A percentile compares a stretch with the other conserved stretches of the same genome.
Conservation (phyloP, 2,329 filamentous ascomycete genomes). For the Phyllosticta citrichinensis region DNA sequence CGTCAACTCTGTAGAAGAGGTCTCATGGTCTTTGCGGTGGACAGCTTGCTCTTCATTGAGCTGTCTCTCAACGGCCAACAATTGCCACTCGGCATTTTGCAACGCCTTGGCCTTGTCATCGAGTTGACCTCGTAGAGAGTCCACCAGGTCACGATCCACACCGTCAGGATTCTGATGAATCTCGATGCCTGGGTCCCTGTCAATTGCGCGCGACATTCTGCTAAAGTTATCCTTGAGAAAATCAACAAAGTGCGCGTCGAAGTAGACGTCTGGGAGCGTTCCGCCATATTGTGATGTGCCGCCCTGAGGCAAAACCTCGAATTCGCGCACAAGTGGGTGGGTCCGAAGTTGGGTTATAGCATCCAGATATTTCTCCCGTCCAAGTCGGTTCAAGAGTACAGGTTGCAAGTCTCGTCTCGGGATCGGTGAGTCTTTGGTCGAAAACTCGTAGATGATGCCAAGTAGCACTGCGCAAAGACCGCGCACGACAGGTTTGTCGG, state of each 20-base stretch:
- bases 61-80: conserved; percentile 45
- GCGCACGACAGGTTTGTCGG: conserved; percentile 58
- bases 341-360: conserved; percentile 67
- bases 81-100: conserved; percentile 46
- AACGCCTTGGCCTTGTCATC: conserved; percentile 58
- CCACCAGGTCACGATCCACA: conserved; percentile 86
- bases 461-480: conserved; percentile 78
- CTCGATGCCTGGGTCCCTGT: conserved; percentile 82
- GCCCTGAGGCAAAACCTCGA: conserved; percentile 72
- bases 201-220: conserved; percentile 71
- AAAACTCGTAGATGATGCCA: conserved; percentile 91
- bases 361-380: conserved; percentile 79
- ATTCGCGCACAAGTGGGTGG: conserved; percentile 73
- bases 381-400: conserved; percentile 65
- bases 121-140: conserved; percentile 68
- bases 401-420: conserved; percentile 70
- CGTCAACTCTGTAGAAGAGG: conserved; percentile 34
- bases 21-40: conserved; percentile 52
- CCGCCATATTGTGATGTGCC: conserved; percentile 25
- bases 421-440: conserved; percentile 91
- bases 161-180: conserved; percentile 70
- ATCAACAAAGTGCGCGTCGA: conserved; percentile 78
- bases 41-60: conserved; percentile 65
- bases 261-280: conserved; percentile 68
- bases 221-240: conserved; percentile 96